Base-by-base conservation (phyloP, 331 rosid species). In the Rhamnella rubrinervis region DNA sequence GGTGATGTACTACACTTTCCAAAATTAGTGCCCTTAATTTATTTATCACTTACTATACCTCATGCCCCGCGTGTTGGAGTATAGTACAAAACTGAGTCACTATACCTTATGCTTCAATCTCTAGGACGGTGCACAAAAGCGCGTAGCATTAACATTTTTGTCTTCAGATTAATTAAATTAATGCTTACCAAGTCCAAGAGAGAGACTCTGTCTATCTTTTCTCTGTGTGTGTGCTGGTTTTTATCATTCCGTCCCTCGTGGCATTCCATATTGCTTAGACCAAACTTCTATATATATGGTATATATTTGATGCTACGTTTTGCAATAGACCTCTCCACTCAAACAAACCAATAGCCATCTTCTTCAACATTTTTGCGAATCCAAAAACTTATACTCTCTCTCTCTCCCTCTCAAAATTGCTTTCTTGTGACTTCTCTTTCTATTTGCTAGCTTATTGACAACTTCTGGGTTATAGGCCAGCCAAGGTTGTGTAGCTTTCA, bases 111-210 rank as follows among this genome's bases (percentile, higher is more conserved):
- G 20, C 39, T 62, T 16, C 41, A 52, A 41, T 41, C 35, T 28
- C 39, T 56, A 74, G 77, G 87, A 76, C 78, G 86, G 89, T 87
- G 83, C 71, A 61, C 51, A 19, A 75, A 73, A 84, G 71, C 66
- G 80, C 78, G 83, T 80, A 44, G n/a, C 62, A 67, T 67, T 66
- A 67, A 23, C 50, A 12, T 5, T 64, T 40, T 40, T 21, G 26
- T 44, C 14, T 1, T 31, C 3, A 31, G 35, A 31, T 31, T 31
- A 31, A 31, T 31, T 26, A 26, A 26, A 26, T 26, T 26, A 26
- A 3, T 26, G 31, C 4, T 31, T 2, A 31, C 35, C 35, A 31
- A 31, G 35, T 4, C 35, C 5, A 4, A 31, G 31, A 26, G 13
- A 14, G 18, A 49, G 18, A 1, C 35, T 31, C 35, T 31, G 5